Conservation (phyloP, 1,139 yeast genomes). For the Debaryomyces fabryi region DNA sequence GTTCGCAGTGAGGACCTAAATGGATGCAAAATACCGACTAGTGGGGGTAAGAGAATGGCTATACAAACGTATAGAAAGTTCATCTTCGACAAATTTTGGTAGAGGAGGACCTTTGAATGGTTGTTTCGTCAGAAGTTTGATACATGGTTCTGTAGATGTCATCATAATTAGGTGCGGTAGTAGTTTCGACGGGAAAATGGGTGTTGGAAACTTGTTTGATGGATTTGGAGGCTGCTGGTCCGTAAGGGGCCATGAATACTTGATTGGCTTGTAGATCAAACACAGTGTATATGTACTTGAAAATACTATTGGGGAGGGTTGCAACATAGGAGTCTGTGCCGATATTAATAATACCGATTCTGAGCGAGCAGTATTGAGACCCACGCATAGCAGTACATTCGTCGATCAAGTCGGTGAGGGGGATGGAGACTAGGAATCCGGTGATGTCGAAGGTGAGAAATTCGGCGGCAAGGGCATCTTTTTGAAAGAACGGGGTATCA, state of each 20-base stretch:
- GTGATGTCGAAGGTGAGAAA: conserved; percentile 20
- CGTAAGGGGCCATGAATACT: conserved; percentile 21
- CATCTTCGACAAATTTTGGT: not conserved
- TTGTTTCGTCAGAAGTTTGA: conserved; percentile 16
- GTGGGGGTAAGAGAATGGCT: not conserved
- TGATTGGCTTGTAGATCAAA: conserved; percentile 23
- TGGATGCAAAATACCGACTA: not conserved
- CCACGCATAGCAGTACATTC: conserved; percentile 16
- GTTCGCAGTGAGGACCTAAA: not conserved
- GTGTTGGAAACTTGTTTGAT: conserved; percentile 5
- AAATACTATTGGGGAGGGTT: conserved; percentile 23
- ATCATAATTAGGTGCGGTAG: conserved; percentile 17
- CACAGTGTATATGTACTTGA: conserved; percentile 22
- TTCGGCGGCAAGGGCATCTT: conserved; percentile 6
- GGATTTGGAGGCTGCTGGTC: conserved; percentile 4
- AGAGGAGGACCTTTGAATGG: conserved; percentile 1
- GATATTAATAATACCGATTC: conserved; percentile 16
- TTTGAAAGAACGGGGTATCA: conserved; percentile 15
- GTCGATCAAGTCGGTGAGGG: conserved; percentile 20
- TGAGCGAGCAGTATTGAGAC: conserved; percentile 17
- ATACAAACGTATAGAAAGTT: not conserved
- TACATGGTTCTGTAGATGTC: conserved; percentile 21
- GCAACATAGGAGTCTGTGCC: conserved; percentile 21
- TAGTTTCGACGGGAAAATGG: conserved; percentile 20
- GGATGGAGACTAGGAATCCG: conserved; percentile 22